Base-by-base conservation (phyloP, 2,329 filamentous ascomycete species). In the Chaetomiaceae sp. region DNA sequence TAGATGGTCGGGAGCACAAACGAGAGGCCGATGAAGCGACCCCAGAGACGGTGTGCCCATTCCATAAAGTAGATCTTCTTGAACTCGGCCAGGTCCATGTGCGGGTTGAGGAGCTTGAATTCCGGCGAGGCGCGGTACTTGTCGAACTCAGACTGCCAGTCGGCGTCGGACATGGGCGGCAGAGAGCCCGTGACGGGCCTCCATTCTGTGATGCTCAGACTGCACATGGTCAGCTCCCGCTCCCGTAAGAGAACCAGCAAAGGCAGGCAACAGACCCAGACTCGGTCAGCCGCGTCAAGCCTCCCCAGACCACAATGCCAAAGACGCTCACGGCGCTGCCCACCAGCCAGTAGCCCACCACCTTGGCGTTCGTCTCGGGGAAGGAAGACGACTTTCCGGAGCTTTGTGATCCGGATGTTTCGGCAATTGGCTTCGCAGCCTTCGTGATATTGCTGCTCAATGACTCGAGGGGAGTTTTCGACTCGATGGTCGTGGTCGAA, bases 61-160 rank as follows among this genome's bases (percentile, higher is more conserved):
- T 99, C 94, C 94, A 97, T 97, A 71, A 88, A 99, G 80, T 97
- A 99, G 62, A 99, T 99, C 69, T 94, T 87, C 72, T 97, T 96
- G 76, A 97, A 99, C 69, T 99, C 94, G 54, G 85, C 81, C 53
- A 99, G 78, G 29, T 82, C 87, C 94, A 99, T 99, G 69, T 89
- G 83, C 29, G 91, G 87, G 74, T 99, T 99, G 63, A 99, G 80
- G 58, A 91, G 81, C 66, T 88, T 84, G 75, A 92, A 99, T 72
- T 99, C 94, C 58, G 94, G 94, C 19, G 91, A 96, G 39, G 87
- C 83, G 61, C 87, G 86, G 77, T 99, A 99, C 72, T 95, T 94
- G 52, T 84, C 77, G 73, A 97, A 99, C 66, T 97, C 94, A 60
- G 85, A 84, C 63, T 96, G 86, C 94, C 94, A 99, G 67, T 92